Conservation (phyloP, 108 stramenopile species). For the Cyclotella sp. region DNA sequence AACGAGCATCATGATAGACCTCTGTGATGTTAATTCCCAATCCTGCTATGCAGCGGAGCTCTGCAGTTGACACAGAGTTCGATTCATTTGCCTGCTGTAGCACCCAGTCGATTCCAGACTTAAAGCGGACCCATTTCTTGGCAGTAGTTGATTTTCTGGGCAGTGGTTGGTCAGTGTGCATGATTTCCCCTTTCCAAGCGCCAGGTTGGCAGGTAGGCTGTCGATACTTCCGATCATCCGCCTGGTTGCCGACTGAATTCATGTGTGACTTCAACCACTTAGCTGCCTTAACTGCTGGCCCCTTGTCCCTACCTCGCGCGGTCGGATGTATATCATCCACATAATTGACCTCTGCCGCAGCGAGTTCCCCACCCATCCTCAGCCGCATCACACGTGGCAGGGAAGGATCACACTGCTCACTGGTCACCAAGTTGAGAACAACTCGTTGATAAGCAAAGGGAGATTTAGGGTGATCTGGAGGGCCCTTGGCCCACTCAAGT, state of each 20-base stretch:
- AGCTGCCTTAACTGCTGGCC: not conserved
- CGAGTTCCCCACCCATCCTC: not conserved
- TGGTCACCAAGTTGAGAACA: not conserved
- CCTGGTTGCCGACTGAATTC: conserved; percentile 17
- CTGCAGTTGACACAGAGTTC: not conserved
- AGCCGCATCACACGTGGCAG: not conserved
- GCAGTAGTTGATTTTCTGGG: conserved; percentile 14
- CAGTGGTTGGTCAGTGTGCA: too few species aligned
- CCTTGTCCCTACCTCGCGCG: not conserved
- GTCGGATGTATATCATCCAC: conserved; percentile 9
- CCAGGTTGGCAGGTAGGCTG: conserved; percentile 6
- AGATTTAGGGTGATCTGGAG: not conserved
- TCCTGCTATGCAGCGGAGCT: conserved; percentile 6
- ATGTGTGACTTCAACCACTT: conserved; percentile 10
- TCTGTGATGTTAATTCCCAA: conserved; percentile 17
- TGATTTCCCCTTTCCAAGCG: too few species aligned
- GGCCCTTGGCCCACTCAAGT: not conserved
- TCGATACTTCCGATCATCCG: conserved; percentile 9
- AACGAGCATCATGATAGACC: not conserved
- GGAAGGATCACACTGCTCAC: not conserved
- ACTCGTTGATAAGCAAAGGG: conserved; percentile 13
- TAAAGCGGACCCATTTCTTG: conserved; percentile 20
- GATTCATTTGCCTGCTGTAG: not conserved
- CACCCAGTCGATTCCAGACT: not conserved
- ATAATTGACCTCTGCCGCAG: not conserved